Evolutionary conservation across 2,329 filamentous ascomycete species (phyloP), one percentile per base, ranked within the genome.

Genomic region (Epichloe brachyelytri): DNA sequence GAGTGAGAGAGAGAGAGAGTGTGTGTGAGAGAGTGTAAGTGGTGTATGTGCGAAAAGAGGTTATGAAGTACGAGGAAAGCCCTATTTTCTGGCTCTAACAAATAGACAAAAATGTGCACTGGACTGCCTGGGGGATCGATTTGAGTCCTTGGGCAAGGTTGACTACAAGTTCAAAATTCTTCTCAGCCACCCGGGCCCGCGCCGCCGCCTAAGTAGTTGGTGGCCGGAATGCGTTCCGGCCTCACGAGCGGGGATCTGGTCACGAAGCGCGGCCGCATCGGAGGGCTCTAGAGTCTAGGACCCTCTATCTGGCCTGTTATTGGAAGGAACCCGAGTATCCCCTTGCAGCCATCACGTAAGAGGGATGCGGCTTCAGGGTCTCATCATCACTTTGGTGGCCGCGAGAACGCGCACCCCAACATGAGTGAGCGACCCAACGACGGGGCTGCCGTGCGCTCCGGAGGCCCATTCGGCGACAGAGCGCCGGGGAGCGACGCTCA

Each of bases 171-270:
- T 48, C 19, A 40, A n/a, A 43, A 26, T 26, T 19, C 12, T 39
- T 38, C 12, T 41, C 26, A 30, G 54, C 52, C 38, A 37, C 55
- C 52, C 55, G 57, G 61, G 55, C 55, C 58, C 56, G 57, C 60
- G 55, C 54, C 58, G 63, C 59, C 64, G 67, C 64, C 68, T 69
- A 74, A 72, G 71, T 74, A 73, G 61, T 62, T 63, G 48, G 66
- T 69, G 72, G 71, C 72, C 71, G 71, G 71, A 72, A 73, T 65
- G 19, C 7, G 62, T 72, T 73, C 71, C 71, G 70, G 70, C 70
- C 70, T 65, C 62, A 54, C 50, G 54, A 55, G 61, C 60, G 62
- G 60, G 63, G 63, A 54, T 49, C 37, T 14, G 38, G 51, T 55
- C 54, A 58, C 53, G 53, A 57, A 53, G 49, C 51, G 50, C 54